Conservation (phyloP, 176 grass and related monocot species). For the Musa schizocarpa region DNA sequence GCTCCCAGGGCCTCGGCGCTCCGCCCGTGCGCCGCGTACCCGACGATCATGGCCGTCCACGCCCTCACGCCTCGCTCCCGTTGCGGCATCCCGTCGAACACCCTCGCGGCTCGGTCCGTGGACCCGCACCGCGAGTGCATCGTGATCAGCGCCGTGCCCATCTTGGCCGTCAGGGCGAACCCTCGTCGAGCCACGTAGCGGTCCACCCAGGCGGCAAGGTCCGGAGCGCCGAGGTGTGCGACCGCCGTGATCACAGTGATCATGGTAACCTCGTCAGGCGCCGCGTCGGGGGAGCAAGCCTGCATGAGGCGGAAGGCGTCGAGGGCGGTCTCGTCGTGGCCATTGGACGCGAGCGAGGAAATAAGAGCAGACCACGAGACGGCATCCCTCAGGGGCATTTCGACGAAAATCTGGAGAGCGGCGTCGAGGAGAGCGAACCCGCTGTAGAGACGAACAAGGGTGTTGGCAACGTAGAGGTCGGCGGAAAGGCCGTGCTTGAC, state of each 20-base stretch:
- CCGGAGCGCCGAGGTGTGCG: neutral
- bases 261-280: neutral
- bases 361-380: constrained; percentile 7
- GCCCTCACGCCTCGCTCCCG: neutral
- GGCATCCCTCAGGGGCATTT: neutral
- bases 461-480: constrained; percentile 7
- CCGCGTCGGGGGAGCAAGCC: neutral
- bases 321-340: neutral
- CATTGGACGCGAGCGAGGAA: constrained; percentile 1
- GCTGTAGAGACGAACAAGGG: neutral
- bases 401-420: neutral
- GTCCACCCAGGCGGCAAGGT: neutral
- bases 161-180: neutral
- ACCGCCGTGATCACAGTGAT: neutral
- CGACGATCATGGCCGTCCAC: constrained; percentile 2
- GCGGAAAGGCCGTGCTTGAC: neutral
- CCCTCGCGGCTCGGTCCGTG: neutral
- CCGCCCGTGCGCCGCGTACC: neutral
- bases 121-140: constrained; percentile 8
- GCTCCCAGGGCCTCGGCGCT: neutral
- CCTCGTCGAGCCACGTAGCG: neutral
- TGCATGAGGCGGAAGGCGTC: neutral
- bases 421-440: neutral
- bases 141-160: constrained; percentile 1
- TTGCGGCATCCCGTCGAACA: neutral